Percentiles rank a stretch among this genome's conserved stretches.
phyloP scores from a whole-genome alignment of 2,329 filamentous ascomycete species.

The Pyrenophora seminiperda region DNA sequence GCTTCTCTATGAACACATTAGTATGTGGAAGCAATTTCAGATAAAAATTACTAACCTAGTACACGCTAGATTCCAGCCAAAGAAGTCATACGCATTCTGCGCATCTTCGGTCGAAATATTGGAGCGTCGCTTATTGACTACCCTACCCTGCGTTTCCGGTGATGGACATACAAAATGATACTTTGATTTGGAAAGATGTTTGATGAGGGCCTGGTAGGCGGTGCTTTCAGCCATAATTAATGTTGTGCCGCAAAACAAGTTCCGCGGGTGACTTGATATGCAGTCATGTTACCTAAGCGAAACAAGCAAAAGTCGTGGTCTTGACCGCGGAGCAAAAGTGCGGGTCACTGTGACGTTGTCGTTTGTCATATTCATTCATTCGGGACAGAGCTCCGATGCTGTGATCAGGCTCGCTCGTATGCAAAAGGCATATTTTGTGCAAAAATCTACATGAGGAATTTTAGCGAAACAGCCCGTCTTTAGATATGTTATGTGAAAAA shows the following conservation, averaged over 20 bases:
- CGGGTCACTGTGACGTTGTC: slow-evolving; percentile 27
- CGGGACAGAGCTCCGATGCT: background rate
- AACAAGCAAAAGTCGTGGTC: background rate
- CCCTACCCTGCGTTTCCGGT: slow-evolving; percentile 28
- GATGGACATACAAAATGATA: slow-evolving; percentile 31
- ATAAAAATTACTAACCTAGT: slow-evolving; percentile 13
- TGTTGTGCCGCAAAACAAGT: background rate
- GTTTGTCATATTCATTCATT: slow-evolving; percentile 4
- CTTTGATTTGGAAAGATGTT: slow-evolving; percentile 17
- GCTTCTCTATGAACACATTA: slow-evolving; percentile 11
- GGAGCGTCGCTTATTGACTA: slow-evolving; percentile 22
- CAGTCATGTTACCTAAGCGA: background rate
- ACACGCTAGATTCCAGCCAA: slow-evolving; percentile 30
- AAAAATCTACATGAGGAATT: background rate
- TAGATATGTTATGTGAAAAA: too few species aligned
- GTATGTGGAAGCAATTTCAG: background rate
- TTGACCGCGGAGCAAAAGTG: slow-evolving; percentile 11
- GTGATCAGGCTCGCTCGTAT: slow-evolving; percentile 3
- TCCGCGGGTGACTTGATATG: slow-evolving; percentile 6
- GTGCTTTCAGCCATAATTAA: slow-evolving; percentile 15
- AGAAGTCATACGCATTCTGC: slow-evolving; percentile 26
- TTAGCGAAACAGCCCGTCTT: too few species aligned
- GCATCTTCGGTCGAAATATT: slow-evolving; percentile 21
- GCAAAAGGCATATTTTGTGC: background rate
- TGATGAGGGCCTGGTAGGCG: slow-evolving; percentile 19